Evolutionary conservation across 371 early-diverging fungal species (phyloP), one percentile per base, ranked within the genome.

Genomic region (Umbelopsis sp.): DNA sequence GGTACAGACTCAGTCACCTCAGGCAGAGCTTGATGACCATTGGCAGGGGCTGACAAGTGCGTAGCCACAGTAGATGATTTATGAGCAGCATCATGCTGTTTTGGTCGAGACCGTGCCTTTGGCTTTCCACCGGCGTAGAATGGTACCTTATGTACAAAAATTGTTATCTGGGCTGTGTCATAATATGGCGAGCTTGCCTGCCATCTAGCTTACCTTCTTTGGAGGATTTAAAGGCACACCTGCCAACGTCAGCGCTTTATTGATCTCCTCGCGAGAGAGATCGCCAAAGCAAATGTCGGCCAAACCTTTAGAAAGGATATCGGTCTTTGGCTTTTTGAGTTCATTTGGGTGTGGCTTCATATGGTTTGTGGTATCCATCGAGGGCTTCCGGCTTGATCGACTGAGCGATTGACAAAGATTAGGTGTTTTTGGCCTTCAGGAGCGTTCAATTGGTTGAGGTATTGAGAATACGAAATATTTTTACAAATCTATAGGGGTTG

Each of bases 181-280:
- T 35, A 53, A 46, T 63, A 29, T 46, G 25, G 3, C 50, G 57
- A 67, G 11, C 41, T 44, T 45, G 29, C 29, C 0, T 65, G 44
- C 32, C 65, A 76, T 57, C 69, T 70, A 68, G 44, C 41, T 62
- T 80, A 83, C 84, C 74, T 76, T 81, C 65, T 72, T 76, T 24
- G 84, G 84, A 16, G 80, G 77, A 32, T 57, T 45, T 50, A 78
- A 73, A 16, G 80, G 72, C 29, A 77, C 79, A 65, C 82, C 84
- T 1, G 82, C 84, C 70, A 78, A 78, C 41, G 69, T 77, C 66
- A 88, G 79, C 38, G 86, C 85, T 50, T 71, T 70, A 52, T 86
- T 86, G 72, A 88, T 88, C 70, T 85, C 88, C 62, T 86, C 86
- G 69, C 88, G 83, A 70, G 74, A 75, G 45, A 88, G 78, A 66